Base-by-base conservation (phyloP, 2,329 filamentous ascomycete species). In the Mycocentrospora acerina region DNA sequence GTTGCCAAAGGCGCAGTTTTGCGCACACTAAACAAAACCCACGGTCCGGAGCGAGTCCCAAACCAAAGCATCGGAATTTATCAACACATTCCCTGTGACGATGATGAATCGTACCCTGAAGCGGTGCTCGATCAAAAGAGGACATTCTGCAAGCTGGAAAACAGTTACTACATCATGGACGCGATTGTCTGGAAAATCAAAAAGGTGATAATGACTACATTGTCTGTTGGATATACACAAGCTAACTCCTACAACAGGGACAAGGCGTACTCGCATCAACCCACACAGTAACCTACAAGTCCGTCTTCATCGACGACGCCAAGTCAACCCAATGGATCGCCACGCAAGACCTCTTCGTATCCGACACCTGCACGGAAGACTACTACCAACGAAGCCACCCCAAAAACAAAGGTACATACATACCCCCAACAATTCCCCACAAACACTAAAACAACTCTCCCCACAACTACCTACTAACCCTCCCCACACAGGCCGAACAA, bases 101-200 rank as follows among this genome's bases (percentile, higher is more conserved):
- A 44, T 15, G n/a, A 19, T 2, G 25, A 35, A 3, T 14, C 15
- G 0, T 46, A 45, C 19, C n/a, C 29, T 0, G 18, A 32, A 1
- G 42, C 44, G 1, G 35, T 50, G 1, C 24, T 49, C 7, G 7
- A 8, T 1, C 41, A 37, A 30, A 9, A 10, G n/a, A 25, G 12
- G 24, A 16, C 29, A 17, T n/a, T 19, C 6, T 2, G 12, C 8
- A 25, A 26, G n/a, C 11, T 28, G 7, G 37, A 42, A 8, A 35
- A 30, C 11, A 10, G 28, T 7, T 7, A 25, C 11, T 37, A 41
- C 14, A 29, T 51, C 8, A 22, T 29, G 12, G n/a, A 46, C 6
- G 48, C 48, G 11, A 42, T 55, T 15, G 9, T 24, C 3, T 53
- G 46, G 46, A n/a, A 51, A 7, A 44, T 55, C 9, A 53, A 55